phyloP scores from a whole-genome alignment of 306 rosid species.

The Gynostemma pentaphyllum region DNA sequence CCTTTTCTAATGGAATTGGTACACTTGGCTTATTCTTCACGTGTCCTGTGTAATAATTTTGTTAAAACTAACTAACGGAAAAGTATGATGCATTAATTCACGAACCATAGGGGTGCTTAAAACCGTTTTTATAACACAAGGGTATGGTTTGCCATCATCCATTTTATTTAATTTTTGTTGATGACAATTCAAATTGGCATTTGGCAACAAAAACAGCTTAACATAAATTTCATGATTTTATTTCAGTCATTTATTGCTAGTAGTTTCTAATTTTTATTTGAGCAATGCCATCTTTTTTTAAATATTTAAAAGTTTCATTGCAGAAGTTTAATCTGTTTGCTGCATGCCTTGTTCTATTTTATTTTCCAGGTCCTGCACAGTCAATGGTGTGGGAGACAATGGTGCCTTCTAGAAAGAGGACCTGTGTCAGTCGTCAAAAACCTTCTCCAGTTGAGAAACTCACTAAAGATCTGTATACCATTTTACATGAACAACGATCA shows the following conservation, averaged over 20 bases:
- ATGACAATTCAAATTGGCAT: not conserved
- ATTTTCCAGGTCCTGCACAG: slow-evolving; percentile 67
- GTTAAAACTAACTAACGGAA: no score
- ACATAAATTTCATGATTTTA: not conserved
- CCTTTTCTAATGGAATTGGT: no score
- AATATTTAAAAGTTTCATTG: not conserved
- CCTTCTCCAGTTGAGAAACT: slow-evolving; percentile 88
- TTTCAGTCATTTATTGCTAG: not conserved
- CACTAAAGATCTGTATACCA: slow-evolving; percentile 77
- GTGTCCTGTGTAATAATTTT: no score
- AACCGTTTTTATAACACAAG: no score
- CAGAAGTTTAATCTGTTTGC: not conserved
- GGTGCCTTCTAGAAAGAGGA: slow-evolving; percentile 93
- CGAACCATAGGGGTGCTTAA: no score
- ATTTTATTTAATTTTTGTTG: not conserved
- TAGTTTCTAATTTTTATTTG: not conserved
- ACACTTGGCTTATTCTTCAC: no score
- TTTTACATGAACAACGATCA: slow-evolving; percentile 85
- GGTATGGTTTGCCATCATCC: no score
- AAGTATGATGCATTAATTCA: no score
- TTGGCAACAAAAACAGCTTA: not conserved
- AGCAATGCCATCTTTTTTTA: not conserved
- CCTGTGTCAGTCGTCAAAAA: slow-evolving; percentile 71
- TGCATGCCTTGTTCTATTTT: not conserved
- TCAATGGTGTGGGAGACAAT: slow-evolving; percentile 75